Percentiles rank a stretch among this genome's conserved stretches.
phyloP scores from a whole-genome alignment of 805 yeast genomes.

The Candida rishiriensis region DNA sequence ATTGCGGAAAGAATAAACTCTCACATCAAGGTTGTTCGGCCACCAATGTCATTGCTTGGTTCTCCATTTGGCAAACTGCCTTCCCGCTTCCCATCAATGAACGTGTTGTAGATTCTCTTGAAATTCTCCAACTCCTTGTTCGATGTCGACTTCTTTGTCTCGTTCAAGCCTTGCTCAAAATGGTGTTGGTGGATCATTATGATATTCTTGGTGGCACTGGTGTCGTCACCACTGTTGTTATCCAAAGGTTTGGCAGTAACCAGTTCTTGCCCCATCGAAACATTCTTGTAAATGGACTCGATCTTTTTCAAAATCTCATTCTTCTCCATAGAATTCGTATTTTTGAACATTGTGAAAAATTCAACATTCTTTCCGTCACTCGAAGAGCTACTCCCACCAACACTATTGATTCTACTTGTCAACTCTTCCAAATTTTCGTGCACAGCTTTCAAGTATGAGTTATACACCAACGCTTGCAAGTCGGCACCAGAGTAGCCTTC shows the following conservation, averaged over 20 bases:
- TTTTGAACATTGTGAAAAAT: constrained; percentile 18
- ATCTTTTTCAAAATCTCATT: constrained; percentile 16
- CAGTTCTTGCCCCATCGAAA: constrained; percentile 12
- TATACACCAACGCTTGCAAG: constrained; percentile 85
- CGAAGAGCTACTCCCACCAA: constrained; percentile 2
- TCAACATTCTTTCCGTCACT: constrained; percentile 11
- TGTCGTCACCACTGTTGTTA: background rate
- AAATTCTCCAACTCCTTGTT: constrained; percentile 62
- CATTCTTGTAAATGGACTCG: constrained; percentile 17
- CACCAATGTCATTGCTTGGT: constrained; percentile 78
- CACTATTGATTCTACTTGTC: constrained; percentile 27
- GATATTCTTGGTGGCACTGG: constrained; percentile 15
- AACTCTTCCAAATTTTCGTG: constrained; percentile 58
- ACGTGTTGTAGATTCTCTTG: constrained; percentile 59
- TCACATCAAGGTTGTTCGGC: constrained; percentile 77
- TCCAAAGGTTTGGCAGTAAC: constrained; percentile 11
- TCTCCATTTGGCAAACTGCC: constrained; percentile 88
- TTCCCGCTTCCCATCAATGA: constrained; percentile 59
- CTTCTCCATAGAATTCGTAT: constrained; percentile 3
- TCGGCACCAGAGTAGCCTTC: constrained; percentile 93
- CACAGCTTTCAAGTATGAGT: constrained; percentile 84
- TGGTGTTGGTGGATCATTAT: constrained; percentile 51
- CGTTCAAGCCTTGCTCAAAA: constrained; percentile 56
- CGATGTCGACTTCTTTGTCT: constrained; percentile 90
- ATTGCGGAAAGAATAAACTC: background rate